Evolutionary conservation across 1,284 basidiomycete genomes (phyloP).

Genomic region (Cystobasidium sp.): DNA sequence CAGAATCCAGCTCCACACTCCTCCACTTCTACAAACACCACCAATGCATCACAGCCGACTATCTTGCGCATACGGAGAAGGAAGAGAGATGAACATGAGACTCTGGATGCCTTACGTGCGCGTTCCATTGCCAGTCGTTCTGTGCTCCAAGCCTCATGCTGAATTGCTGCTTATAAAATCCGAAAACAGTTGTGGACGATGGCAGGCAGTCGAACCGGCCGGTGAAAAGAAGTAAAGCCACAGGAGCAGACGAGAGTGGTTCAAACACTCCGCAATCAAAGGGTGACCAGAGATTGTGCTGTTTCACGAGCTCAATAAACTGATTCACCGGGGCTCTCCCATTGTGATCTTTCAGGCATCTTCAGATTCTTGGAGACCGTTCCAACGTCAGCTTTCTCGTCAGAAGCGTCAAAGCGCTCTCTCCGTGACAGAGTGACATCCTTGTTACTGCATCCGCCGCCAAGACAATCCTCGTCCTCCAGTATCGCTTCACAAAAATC

Average conservation of each 20-base stretch:
- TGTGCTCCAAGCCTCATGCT: background rate
- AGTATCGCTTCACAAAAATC: conserved; percentile 1
- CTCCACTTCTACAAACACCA: background rate
- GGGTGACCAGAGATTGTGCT: background rate
- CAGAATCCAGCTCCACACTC: background rate
- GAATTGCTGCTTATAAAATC: background rate
- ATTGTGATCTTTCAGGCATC: conserved; percentile 10
- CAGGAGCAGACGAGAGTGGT: background rate
- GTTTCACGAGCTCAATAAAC: no score
- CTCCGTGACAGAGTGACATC: conserved; percentile 33
- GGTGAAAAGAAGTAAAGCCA: background rate
- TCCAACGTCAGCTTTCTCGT: conserved; percentile 22
- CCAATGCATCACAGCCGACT: conserved; percentile 14
- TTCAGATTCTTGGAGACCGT: conserved; percentile 38
- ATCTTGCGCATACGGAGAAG: conserved; percentile 35
- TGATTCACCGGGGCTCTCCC: background rate
- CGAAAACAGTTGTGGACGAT: conserved; percentile 7
- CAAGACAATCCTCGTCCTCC: background rate
- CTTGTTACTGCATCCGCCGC: conserved; percentile 30
- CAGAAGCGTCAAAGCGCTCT: conserved; percentile 30
- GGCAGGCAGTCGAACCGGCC: conserved; percentile 20
- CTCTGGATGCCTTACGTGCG: conserved; percentile 29
- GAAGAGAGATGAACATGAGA: conserved; percentile 40
- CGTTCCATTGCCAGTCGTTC: background rate
- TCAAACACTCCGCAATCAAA: conserved; percentile 6